Percentiles rank a stretch among this genome's conserved stretches.
Evolutionary conservation across 208 protist species (phyloP).

Genomic region (Trypanosoma melophagium): DNA sequence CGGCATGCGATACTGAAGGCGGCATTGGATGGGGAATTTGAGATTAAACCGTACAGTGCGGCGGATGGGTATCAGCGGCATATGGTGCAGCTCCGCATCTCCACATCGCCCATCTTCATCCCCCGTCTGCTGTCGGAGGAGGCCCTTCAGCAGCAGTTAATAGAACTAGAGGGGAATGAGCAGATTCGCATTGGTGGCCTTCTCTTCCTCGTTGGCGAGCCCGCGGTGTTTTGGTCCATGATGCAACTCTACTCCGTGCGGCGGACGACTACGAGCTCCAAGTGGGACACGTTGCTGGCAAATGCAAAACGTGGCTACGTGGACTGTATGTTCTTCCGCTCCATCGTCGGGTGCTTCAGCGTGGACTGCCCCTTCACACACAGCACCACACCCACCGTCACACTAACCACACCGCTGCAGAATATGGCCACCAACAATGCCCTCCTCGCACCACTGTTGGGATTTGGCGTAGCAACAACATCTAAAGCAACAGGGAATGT

Average conservation of each 20-base stretch:
- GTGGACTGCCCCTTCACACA: slow-evolving; percentile 32
- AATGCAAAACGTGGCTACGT: slow-evolving; percentile 34
- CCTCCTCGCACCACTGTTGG: slow-evolving; percentile 30
- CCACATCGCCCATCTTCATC: slow-evolving; percentile 22
- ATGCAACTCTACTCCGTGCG: slow-evolving; percentile 31
- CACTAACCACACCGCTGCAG: slow-evolving; percentile 23
- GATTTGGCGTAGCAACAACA: slow-evolving; percentile 12
- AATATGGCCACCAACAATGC: slow-evolving; percentile 43
- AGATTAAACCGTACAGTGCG: slow-evolving; percentile 27
- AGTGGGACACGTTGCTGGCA: slow-evolving; percentile 37
- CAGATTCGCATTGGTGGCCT: slow-evolving; percentile 34
- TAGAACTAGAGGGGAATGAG: slow-evolving; percentile 33
- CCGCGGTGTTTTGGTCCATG: slow-evolving; percentile 40
- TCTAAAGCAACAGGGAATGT: not conserved
- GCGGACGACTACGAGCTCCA: slow-evolving; percentile 30
- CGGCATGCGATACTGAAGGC: slow-evolving; percentile 33
- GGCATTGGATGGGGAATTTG: slow-evolving; percentile 34
- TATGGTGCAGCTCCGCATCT: slow-evolving; percentile 25
- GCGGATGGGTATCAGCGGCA: slow-evolving; percentile 20
- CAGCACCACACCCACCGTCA: slow-evolving; percentile 11
- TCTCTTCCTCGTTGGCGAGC: slow-evolving; percentile 35
- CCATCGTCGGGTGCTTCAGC: slow-evolving; percentile 28
- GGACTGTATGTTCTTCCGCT: slow-evolving; percentile 42
- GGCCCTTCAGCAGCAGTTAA: slow-evolving; percentile 23
- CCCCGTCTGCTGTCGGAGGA: slow-evolving; percentile 25